Percentiles rank a stretch among this genome's conserved stretches.
Conservation (phyloP, 129 eudicot genomes). For the Ambrosia trifida region DNA sequence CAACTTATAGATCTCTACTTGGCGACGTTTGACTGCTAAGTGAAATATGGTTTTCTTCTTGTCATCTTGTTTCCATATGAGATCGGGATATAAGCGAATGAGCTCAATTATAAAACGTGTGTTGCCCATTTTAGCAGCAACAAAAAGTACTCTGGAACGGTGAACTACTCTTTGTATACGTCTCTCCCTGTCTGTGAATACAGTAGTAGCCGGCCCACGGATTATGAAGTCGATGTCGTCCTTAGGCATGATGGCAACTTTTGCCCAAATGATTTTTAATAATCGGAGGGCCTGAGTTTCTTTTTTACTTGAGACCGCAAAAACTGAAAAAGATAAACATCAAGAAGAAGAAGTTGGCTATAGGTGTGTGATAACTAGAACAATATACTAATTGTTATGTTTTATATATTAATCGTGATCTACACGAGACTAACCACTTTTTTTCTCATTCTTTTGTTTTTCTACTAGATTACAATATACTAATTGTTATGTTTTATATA, state of each 20-base stretch:
- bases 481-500: no score
- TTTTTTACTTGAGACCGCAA: neutral
- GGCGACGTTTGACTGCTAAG: constrained; percentile 15
- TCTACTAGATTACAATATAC: no score
- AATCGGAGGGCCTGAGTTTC: constrained; percentile 1
- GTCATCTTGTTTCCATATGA: constrained; percentile 18
- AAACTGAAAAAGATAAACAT: neutral
- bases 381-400: no score
- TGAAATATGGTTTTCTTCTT: constrained; percentile 13
- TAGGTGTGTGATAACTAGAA: no score
- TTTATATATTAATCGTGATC: no score
- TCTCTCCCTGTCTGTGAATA: no score
- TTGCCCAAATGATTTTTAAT: constrained; percentile 13
- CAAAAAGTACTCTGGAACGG: constrained; percentile 8
- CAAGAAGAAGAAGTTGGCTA: neutral
- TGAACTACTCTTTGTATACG: neutral
- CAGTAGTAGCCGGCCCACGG: no score
- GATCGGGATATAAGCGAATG: constrained; percentile 14
- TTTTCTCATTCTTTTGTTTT: no score
- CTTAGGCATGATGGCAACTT: constrained; percentile 1
- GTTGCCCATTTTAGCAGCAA: neutral
- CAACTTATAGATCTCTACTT: constrained; percentile 10
- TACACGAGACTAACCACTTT: no score
- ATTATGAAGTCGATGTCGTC: constrained; percentile 5
- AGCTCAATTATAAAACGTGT: constrained; percentile 2